Evolutionary conservation across 495 filamentous ascomycete genomes (phyloP), one percentile per base, ranked within the genome.

Genomic region (Aspergillus ellipticus): DNA sequence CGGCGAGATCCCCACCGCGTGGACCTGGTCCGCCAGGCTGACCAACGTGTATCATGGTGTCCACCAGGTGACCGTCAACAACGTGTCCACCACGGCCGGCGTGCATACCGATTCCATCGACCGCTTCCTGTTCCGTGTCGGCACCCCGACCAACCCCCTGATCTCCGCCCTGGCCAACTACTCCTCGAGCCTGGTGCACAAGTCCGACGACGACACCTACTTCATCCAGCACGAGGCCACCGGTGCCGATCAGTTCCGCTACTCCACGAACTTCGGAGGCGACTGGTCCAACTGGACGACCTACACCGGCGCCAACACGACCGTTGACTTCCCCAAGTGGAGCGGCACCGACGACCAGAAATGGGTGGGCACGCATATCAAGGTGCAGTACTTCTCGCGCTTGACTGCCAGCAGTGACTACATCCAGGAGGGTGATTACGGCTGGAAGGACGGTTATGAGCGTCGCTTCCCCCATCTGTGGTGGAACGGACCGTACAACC

Each of bases 301-400:
- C 2, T 88, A 86, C 67, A 54, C 20, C 6, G 71, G 73, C 16
- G 62, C 59, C 15, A 77, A 79, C 35, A 67, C 59, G 3, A 71
- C 67, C 1, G n/a, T 64, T 8, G 31, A 42, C 17, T 46, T 80
- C 4, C 46, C 68, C 5, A 35, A 49, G 3, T 87, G 81, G 79
- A 63, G 66, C 3, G 84, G 83, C 16, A 82, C 79, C 0, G 67
- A 74, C 11, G 49, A 64, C 5, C 84, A 86, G 64, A 70, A 65
- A 6, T 88, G 85, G 85, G 51, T 74, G 10, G 85, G 82, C 47
- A 74, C 83, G 16, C 85, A 88, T 59, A 65, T 88, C 13, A 73
- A 74, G 11, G 76, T 84, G 10, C 82, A 86, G 55, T 88, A 88
- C 63, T 88, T 76, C 75, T 84, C 80, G 54, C 70, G 77, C 48